Conservation (phyloP, 1,284 basidiomycete species). For the Ustilago loliicola region DNA sequence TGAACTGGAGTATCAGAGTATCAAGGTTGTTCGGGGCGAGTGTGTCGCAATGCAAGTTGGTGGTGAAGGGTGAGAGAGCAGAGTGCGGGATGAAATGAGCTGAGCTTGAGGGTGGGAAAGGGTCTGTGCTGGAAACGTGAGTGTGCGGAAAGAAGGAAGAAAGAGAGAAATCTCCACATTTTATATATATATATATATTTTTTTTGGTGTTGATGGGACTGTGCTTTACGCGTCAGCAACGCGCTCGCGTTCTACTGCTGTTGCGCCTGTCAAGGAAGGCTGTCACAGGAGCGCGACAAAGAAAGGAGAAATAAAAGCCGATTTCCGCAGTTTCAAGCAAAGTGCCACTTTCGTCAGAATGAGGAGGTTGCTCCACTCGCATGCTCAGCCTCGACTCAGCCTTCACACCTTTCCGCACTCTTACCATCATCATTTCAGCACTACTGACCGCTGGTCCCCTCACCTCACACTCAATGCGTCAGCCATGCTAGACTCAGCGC, state of each 20-base stretch:
- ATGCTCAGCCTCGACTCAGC: not conserved
- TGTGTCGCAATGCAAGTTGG: not conserved
- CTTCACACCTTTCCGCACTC: not conserved
- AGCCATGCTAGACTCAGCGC: not conserved
- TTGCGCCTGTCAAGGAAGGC: constrained; percentile 3
- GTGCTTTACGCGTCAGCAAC: constrained; percentile 15
- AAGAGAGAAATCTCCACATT: constrained; percentile 16
- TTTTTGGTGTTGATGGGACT: not conserved
- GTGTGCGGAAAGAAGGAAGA: no score
- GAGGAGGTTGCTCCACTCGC: not conserved
- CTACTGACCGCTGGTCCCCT: not conserved
- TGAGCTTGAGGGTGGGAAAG: constrained; percentile 6
- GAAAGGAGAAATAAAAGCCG: not conserved
- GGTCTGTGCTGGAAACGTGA: not conserved
- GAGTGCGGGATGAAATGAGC: not conserved
- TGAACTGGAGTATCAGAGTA: no score
- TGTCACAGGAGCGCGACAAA: not conserved
- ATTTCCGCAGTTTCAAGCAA: constrained; percentile 1
- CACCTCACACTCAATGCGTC: not conserved
- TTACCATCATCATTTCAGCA: not conserved
- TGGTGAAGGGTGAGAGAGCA: not conserved
- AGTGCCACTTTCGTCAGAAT: not conserved
- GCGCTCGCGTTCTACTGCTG: constrained; percentile 10
- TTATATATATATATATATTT: not conserved
- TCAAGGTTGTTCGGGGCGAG: no score